These are phyloP conservation scores for Nissolia schottii DNA, from an alignment of 306 rosid species.

Conservation along the genomic window DNA sequence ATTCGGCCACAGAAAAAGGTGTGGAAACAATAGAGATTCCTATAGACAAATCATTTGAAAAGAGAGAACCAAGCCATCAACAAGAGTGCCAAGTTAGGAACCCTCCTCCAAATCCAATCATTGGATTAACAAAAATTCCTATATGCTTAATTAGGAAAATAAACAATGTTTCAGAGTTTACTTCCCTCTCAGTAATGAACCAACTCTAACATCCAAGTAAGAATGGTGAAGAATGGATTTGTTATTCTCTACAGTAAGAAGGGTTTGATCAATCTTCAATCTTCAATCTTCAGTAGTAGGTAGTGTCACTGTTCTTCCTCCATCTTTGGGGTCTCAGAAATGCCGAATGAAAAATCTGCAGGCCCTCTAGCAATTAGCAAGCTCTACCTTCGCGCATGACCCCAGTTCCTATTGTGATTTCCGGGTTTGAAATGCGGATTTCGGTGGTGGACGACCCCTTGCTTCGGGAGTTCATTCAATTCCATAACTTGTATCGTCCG, in stretches of 20 bases:
- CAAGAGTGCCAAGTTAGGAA: conserved; percentile 28
- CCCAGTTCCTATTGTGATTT: conserved; percentile 58
- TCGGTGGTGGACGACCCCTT: conserved; percentile 45
- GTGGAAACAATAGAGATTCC: conserved; percentile 21
- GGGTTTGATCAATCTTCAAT: conserved; percentile 27
- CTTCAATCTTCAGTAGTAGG: too few relatives aligned
- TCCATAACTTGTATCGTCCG: conserved; percentile 94
- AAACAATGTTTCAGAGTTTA: conserved; percentile 33
- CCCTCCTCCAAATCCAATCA: conserved; percentile 33
- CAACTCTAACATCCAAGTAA: conserved; percentile 13
- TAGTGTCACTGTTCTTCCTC: conserved; percentile 25
- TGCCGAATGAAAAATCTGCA: background rate
- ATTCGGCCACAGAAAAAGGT: background rate
- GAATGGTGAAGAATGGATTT: conserved; percentile 37
- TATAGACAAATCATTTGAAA: conserved; percentile 37
- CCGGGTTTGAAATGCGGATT: conserved; percentile 57
- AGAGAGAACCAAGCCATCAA: conserved; percentile 32
- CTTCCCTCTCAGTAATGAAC: conserved; percentile 39
- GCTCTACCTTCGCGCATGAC: conserved; percentile 47
- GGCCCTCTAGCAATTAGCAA: background rate
- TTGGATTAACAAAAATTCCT: conserved; percentile 24
- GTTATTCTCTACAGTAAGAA: conserved; percentile 36
- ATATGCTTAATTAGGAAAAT: conserved; percentile 39
- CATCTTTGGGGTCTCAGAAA: background rate
- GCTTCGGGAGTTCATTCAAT: conserved; percentile 82